phyloP scores from a whole-genome alignment of 1,284 basidiomycete genomes.

The Marasmius tenuissimus region DNA sequence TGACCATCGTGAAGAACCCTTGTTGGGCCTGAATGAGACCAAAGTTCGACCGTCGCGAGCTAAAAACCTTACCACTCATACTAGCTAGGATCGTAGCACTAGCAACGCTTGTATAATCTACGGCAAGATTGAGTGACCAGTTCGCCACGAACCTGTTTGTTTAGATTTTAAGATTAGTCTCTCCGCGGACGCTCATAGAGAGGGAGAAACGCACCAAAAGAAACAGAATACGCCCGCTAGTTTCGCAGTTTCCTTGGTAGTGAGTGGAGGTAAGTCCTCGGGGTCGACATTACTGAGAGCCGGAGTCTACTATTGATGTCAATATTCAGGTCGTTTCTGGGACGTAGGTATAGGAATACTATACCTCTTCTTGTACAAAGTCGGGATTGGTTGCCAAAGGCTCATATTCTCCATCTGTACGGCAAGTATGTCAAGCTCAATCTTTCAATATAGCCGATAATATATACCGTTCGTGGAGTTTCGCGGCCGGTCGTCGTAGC shows the following conservation, averaged over 20 bases:
- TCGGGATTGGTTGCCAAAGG: conserved; percentile 31
- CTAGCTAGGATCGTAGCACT: conserved; percentile 88
- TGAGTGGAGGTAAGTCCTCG: conserved; percentile 50
- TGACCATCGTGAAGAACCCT: conserved; percentile 93
- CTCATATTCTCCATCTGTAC: conserved; percentile 29
- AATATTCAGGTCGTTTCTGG: neutral
- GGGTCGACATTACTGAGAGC: conserved; percentile 8
- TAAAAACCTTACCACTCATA: conserved; percentile 72
- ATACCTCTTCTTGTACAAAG: conserved; percentile 10
- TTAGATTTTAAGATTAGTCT: neutral
- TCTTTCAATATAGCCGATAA: neutral
- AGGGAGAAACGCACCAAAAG: conserved; percentile 52
- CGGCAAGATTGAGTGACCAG: conserved; percentile 81
- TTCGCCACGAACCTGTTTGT: conserved; percentile 73
- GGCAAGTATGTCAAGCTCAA: neutral
- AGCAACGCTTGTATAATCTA: conserved; percentile 87
- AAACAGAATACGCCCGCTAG: conserved; percentile 80
- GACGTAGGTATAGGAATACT: neutral
- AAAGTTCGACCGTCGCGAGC: neutral
- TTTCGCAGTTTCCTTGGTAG: conserved; percentile 68
- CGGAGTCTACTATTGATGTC: neutral
- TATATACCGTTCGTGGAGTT: neutral
- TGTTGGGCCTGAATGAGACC: neutral
- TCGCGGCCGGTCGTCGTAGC: neutral
- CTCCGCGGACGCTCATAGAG: neutral